A percentile compares a stretch with the other conserved stretches of the same genome.
Evolutionary conservation across 2,329 filamentous ascomycete species (phyloP).

Genomic region (Lizonia empirigonia): DNA sequence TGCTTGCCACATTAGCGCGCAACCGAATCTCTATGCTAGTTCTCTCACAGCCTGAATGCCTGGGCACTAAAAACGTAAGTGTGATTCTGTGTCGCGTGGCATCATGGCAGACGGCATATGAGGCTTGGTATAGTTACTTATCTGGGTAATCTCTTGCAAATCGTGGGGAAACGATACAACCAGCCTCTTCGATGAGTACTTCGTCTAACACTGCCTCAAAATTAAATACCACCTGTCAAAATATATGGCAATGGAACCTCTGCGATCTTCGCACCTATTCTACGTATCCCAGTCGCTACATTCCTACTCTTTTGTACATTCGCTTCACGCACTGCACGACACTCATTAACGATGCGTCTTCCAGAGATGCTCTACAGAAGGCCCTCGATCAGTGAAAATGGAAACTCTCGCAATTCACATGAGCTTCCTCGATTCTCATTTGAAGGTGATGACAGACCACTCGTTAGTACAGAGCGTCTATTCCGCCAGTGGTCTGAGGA

Average conservation of each 20-base stretch:
- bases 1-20: slow-evolving; percentile 5
- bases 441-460: slow-evolving; percentile 21
- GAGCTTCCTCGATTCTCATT: slow-evolving; percentile 28
- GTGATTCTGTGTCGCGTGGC: background rate
- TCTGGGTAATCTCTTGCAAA: background rate
- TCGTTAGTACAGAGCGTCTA: slow-evolving; percentile 30
- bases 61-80: background rate
- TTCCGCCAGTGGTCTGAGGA: slow-evolving; percentile 23
- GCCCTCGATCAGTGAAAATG: slow-evolving; percentile 10
- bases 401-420: slow-evolving; percentile 5
- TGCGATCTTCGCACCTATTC: background rate
- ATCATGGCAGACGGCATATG: background rate
- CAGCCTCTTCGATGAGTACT: slow-evolving; percentile 14
- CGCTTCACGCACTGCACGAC: slow-evolving; percentile 1
- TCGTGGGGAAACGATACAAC: background rate
- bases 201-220: slow-evolving; percentile 24
- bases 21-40: slow-evolving; percentile 15
- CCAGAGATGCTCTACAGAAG: slow-evolving; percentile 19
- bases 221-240: no score
- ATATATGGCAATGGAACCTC: background rate
- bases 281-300: background rate
- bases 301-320: slow-evolving; percentile 8
- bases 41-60: slow-evolving; percentile 6
- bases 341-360: slow-evolving; percentile 19
- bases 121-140: slow-evolving; percentile 8